Evolutionary conservation across 2,329 filamentous ascomycete genomes (phyloP).

Genomic region (Aspergillus cejpii): DNA sequence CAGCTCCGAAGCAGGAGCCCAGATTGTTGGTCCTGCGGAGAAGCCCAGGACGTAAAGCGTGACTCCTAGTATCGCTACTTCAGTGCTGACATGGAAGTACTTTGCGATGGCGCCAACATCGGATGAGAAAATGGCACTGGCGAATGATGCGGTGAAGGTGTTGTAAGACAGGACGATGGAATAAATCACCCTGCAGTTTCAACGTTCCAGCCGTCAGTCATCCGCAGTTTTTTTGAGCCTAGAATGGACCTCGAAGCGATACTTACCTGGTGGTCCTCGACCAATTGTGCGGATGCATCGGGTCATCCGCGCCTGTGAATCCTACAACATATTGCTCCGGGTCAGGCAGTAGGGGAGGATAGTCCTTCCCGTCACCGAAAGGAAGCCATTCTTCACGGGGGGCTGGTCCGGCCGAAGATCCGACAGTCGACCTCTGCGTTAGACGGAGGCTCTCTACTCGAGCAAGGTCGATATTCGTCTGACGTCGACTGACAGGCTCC

Average conservation of each 20-base stretch:
- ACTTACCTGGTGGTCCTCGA: constrained; percentile 38
- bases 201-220: not conserved
- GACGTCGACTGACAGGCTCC: constrained; percentile 14
- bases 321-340: constrained; percentile 51
- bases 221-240: no score
- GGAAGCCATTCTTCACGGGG: constrained; percentile 24
- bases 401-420: constrained; percentile 13
- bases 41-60: constrained; percentile 48
- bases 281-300: constrained; percentile 50
- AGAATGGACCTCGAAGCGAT: no score
- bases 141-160: constrained; percentile 47
- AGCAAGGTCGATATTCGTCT: constrained; percentile 23
- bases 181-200: constrained; percentile 7
- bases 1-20: constrained; percentile 57
- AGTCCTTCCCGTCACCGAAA: constrained; percentile 23
- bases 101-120: constrained; percentile 51
- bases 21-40: constrained; percentile 54
- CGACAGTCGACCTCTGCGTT: constrained; percentile 24
- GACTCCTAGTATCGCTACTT: constrained; percentile 43
- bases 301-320: constrained; percentile 47
- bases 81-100: constrained; percentile 41
- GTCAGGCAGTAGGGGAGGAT: constrained; percentile 42
- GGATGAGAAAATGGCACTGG: constrained; percentile 59
- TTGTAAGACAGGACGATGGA: constrained; percentile 35
- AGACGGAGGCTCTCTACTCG: constrained; percentile 26